A percentile compares a stretch with the other conserved stretches of the same genome.
phyloP scores from a whole-genome alignment of 345 rosid species.

The Eucalyptus pumila region DNA sequence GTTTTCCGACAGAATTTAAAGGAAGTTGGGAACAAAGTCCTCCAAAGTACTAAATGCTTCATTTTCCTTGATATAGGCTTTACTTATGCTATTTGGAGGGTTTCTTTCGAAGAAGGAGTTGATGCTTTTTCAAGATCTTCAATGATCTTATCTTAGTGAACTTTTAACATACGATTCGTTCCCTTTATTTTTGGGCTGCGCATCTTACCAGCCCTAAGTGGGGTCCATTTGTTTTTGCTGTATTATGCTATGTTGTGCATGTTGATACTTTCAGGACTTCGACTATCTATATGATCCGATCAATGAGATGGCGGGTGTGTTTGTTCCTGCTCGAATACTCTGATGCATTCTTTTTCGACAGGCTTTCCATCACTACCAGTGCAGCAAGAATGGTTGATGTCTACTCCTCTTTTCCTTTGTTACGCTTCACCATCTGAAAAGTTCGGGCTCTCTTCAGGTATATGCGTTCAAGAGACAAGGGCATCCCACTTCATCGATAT shows the following conservation, averaged over 20 bases:
- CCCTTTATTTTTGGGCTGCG: conserved; percentile 62
- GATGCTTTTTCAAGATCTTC: neutral
- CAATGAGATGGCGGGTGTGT: conserved; percentile 44
- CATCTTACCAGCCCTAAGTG: conserved; percentile 46
- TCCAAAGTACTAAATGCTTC: neutral
- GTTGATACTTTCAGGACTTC: conserved; percentile 12
- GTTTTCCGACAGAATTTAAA: neutral
- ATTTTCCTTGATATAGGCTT: neutral
- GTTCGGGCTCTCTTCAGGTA: conserved; percentile 4
- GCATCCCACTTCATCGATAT: conserved; percentile 33
- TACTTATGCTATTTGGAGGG: neutral
- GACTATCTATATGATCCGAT: conserved; percentile 26
- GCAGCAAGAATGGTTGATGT: conserved; percentile 45
- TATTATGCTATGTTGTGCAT: neutral
- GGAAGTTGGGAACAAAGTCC: neutral
- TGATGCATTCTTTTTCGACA: conserved; percentile 58
- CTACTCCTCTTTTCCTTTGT: neutral
- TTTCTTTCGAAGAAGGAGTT: neutral
- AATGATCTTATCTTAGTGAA: neutral
- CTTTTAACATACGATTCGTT: conserved; percentile 36
- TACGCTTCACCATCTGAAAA: neutral
- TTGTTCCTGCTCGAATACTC: conserved; percentile 50
- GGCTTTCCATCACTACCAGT: conserved; percentile 45
- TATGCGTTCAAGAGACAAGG: conserved; percentile 47
- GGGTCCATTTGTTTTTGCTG: conserved; percentile 33